Conservation (phyloP, 306 rosid species). For the Glycyrrhiza uralensis region DNA sequence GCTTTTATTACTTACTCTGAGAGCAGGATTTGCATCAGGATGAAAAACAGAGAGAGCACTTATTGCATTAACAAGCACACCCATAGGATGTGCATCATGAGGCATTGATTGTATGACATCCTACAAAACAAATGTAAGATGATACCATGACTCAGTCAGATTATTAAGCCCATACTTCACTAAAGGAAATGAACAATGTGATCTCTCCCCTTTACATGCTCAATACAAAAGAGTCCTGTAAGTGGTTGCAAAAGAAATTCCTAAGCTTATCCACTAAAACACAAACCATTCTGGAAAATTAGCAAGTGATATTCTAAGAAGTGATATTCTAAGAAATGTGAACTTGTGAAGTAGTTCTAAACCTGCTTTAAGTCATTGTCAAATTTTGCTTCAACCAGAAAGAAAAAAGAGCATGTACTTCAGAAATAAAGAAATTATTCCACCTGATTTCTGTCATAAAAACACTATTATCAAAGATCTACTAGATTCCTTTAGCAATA, state of each 20-base stretch:
- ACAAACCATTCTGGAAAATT: background rate
- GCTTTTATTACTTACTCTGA: conserved; percentile 46
- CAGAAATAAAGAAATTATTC: background rate
- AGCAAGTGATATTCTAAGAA: background rate
- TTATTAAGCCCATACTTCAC: background rate
- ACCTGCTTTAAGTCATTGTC: background rate
- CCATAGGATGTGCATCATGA: conserved; percentile 98
- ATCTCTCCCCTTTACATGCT: background rate
- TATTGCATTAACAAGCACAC: conserved; percentile 76
- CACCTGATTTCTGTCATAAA: background rate
- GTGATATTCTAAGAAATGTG: background rate
- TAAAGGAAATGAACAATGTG: background rate
- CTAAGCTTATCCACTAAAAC: background rate
- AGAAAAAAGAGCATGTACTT: background rate
- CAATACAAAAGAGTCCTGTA: background rate
- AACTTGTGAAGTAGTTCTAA: background rate
- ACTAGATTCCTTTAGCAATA: background rate
- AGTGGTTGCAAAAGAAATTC: background rate
- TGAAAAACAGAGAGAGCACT: conserved; percentile 86
- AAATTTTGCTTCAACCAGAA: background rate
- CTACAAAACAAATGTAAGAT: conserved; percentile 42
- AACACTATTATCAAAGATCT: background rate
- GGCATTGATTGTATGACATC: conserved; percentile 87
- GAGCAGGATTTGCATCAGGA: conserved; percentile 95
- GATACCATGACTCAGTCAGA: background rate